Evolutionary conservation across 305 asterid species (phyloP).

Genomic region (Fraxinus paxiana): DNA sequence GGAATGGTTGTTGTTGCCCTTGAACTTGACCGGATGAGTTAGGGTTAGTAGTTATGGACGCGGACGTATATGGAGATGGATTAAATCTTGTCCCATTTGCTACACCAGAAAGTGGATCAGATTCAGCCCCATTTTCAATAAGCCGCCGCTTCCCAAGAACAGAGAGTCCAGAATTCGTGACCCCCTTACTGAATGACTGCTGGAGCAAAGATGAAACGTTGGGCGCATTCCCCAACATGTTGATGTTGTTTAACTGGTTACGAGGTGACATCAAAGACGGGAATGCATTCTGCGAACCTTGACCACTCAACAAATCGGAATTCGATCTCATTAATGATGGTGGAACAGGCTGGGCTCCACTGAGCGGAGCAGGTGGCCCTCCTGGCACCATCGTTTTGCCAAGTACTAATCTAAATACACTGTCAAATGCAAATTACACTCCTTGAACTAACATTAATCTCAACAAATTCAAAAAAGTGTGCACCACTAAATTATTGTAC

Average conservation of each 20-base stretch:
- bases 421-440: conserved; percentile 45
- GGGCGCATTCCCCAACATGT: conserved; percentile 7
- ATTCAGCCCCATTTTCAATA: conserved; percentile 58
- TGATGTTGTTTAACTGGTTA: not conserved
- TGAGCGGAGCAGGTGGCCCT: conserved; percentile 62
- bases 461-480: conserved; percentile 14
- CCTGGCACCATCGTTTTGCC: conserved; percentile 49
- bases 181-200: not conserved
- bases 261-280: conserved; percentile 52
- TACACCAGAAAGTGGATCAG: conserved; percentile 53
- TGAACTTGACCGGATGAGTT: conserved; percentile 58
- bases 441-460: conserved; percentile 41
- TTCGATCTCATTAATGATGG: not conserved
- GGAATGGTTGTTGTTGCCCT: conserved; percentile 56
- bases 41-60: conserved; percentile 44
- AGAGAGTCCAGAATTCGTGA: conserved; percentile 18
- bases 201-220: not conserved
- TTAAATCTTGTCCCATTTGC: conserved; percentile 69
- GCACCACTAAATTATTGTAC: not conserved
- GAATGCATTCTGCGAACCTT: conserved; percentile 24
- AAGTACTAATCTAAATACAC: conserved; percentile 29
- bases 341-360: conserved; percentile 21
- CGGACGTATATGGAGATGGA: conserved; percentile 46
- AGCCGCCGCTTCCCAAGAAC: conserved; percentile 63
- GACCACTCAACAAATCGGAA: not conserved